These are phyloP conservation scores for Sporisorium reilianum DNA, from an alignment of 1,284 basidiomycete genomes.

Conservation along the genomic window DNA sequence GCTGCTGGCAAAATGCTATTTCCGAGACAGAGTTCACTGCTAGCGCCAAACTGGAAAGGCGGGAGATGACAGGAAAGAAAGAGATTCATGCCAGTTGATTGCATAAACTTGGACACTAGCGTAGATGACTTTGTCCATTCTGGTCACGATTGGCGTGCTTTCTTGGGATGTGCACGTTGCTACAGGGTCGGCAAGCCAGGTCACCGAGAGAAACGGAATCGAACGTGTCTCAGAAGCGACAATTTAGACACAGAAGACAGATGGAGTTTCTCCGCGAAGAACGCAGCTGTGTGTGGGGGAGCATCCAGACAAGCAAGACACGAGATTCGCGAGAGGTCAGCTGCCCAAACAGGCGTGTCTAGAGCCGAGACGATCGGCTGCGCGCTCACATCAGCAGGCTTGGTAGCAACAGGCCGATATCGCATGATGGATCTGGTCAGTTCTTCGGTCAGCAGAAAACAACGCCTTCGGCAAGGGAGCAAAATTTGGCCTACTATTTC, in stretches of 20 bases:
- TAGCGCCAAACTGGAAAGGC: no score
- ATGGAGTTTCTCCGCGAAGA: no score
- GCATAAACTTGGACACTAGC: background rate
- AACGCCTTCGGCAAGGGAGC: background rate
- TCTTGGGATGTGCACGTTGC: background rate
- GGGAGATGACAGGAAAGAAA: background rate
- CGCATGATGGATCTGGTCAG: background rate
- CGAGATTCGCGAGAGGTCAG: no score
- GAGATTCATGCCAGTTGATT: background rate
- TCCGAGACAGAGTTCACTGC: no score
- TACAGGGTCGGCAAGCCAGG: background rate
- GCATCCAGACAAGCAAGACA: no score
- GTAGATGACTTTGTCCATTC: background rate
- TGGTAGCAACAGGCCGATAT: constrained; percentile 6
- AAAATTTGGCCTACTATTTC: background rate
- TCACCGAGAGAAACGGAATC: background rate
- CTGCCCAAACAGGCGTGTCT: no score
- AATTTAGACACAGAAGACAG: background rate
- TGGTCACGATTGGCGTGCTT: background rate
- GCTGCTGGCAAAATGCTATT: no score
- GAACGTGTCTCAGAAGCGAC: background rate
- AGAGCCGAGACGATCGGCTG: background rate
- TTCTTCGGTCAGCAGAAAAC: background rate
- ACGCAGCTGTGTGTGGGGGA: no score
- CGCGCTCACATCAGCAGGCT: constrained; percentile 2